Evolutionary conservation across 2,329 filamentous ascomycete genomes (phyloP).

Genomic region (Aspergillus chevalieri): DNA sequence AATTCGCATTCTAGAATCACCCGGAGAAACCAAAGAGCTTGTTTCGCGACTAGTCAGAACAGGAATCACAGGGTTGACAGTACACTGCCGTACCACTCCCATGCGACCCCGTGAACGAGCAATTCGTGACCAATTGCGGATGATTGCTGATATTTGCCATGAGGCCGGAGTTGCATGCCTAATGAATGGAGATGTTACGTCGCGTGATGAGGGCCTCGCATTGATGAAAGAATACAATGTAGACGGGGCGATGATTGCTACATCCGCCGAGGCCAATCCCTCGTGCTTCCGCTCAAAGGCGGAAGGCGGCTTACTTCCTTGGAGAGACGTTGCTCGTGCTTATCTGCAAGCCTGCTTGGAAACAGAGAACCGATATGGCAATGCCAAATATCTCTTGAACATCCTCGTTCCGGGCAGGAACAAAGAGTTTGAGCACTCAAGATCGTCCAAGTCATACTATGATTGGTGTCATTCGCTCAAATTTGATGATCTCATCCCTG

Average conservation of each 20-base stretch:
- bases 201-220: conserved; percentile 62
- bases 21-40: conserved; percentile 67
- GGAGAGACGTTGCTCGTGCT: conserved; percentile 69
- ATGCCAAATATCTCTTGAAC: conserved; percentile 84
- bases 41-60: conserved; percentile 75
- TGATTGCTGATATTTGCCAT: conserved; percentile 74
- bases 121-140: conserved; percentile 75
- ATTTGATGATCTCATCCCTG: conserved; percentile 56
- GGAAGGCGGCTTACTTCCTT: conserved; percentile 65
- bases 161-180: conserved; percentile 84
- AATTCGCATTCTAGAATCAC: conserved; percentile 76
- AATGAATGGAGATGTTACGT: conserved; percentile 89
- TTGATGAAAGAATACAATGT: conserved; percentile 75
- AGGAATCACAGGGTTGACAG: conserved; percentile 83
- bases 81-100: conserved; percentile 92
- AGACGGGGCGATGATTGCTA: conserved; percentile 96
- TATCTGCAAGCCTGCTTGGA: conserved; percentile 70
- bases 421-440: conserved; percentile 61
- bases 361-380: conserved; percentile 79
- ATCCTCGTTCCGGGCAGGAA: conserved; percentile 71
- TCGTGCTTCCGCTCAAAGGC: conserved; percentile 66
- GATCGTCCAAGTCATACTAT: conserved; percentile 62
- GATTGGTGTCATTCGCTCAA: conserved; percentile 62
- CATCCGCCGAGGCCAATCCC: conserved; percentile 81
- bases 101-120: conserved; percentile 89